phyloP scores from a whole-genome alignment of 2,329 filamentous ascomycete genomes.

The Diaporthe eres region DNA sequence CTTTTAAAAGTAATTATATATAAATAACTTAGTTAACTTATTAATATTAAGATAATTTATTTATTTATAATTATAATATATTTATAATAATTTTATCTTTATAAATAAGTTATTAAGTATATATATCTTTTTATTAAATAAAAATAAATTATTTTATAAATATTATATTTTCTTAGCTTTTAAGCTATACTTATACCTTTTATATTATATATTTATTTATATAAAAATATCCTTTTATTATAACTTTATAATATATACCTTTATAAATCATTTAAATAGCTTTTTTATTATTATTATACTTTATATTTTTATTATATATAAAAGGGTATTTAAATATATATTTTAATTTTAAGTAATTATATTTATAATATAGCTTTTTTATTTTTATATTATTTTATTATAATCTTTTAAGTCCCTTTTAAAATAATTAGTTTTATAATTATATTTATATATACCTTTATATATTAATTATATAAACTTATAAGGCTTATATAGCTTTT shows the following conservation, averaged over 20 bases:
- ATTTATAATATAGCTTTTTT: too few species aligned
- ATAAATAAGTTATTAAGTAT: not conserved
- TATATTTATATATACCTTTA: too few species aligned
- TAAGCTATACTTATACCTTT: not conserved
- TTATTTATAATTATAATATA: not conserved
- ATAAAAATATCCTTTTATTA: not conserved
- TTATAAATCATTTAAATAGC: too few species aligned
- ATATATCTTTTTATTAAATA: not conserved
- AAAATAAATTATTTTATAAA: not conserved
- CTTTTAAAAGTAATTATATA: too few species aligned
- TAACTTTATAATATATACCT: not conserved
- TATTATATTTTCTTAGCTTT: not conserved
- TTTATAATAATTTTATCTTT: not conserved
- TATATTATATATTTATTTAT: not conserved
- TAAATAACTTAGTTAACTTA: too few species aligned
- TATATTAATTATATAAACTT: too few species aligned
- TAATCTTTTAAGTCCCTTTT: too few species aligned
- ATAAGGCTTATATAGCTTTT: too few species aligned
- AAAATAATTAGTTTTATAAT: too few species aligned
- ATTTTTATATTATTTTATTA: too few species aligned
- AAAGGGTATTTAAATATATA: not conserved
- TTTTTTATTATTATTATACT: not conserved
- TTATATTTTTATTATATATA: not conserved
- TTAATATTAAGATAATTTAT: too few species aligned
- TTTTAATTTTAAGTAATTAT: too few species aligned